Percentiles rank a stretch among this genome's conserved stretches.
Conservation (phyloP, 305 asterid genomes). For the Rubia tinctorum region DNA sequence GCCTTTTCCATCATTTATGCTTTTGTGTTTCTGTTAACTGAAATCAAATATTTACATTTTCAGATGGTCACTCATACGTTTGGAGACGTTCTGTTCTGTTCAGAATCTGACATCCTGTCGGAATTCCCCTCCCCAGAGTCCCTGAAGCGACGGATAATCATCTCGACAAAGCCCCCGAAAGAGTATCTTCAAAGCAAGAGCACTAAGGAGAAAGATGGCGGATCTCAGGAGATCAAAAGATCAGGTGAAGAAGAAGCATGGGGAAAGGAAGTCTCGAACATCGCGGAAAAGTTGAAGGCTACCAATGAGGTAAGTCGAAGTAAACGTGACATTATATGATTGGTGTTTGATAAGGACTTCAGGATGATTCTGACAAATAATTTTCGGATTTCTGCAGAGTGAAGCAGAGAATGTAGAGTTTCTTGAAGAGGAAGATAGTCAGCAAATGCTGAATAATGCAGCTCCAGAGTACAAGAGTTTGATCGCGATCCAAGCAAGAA, state of each 20-base stretch:
- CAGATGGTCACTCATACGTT: slow-evolving; percentile 64
- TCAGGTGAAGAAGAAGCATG: slow-evolving; percentile 49
- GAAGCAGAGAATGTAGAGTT: slow-evolving; percentile 26
- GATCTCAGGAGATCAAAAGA: slow-evolving; percentile 25
- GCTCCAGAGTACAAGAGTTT: slow-evolving; percentile 54
- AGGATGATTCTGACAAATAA: background rate
- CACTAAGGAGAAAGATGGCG: slow-evolving; percentile 25
- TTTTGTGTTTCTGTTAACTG: background rate
- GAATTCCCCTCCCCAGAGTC: slow-evolving; percentile 76
- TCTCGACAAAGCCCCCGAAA: slow-evolving; percentile 82
- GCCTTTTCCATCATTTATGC: background rate
- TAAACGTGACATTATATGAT: background rate
- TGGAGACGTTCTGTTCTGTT: slow-evolving; percentile 44
- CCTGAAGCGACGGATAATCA: slow-evolving; percentile 44
- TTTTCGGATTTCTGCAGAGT: slow-evolving; percentile 16
- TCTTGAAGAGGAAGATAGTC: slow-evolving; percentile 38
- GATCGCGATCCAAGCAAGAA: slow-evolving; percentile 62
- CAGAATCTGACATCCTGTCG: slow-evolving; percentile 39
- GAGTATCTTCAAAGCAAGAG: slow-evolving; percentile 48
- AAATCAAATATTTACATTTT: background rate
- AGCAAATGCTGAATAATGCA: slow-evolving; percentile 25
- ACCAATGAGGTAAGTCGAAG: slow-evolving; percentile 23
- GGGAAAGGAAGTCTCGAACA: slow-evolving; percentile 61
- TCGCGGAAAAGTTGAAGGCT: slow-evolving; percentile 12
- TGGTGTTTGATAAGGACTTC: background rate